A percentile compares a stretch with the other conserved stretches of the same genome.
Evolutionary conservation across 108 stramenopile genomes (phyloP).

Genomic region (Nannochloropsis oceanica): DNA sequence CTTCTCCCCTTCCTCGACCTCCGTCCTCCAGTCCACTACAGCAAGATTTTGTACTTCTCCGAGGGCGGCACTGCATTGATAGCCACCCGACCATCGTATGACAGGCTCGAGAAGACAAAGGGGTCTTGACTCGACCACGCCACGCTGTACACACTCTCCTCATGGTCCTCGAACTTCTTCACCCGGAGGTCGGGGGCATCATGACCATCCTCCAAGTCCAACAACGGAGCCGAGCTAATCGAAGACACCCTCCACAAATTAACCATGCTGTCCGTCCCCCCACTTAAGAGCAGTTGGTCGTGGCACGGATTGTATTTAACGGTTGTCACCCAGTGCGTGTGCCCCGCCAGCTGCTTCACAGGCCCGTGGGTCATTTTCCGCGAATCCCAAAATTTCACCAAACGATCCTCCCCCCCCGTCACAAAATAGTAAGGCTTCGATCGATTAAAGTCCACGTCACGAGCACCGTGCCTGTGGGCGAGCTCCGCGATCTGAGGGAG

Average conservation of each 20-base stretch:
- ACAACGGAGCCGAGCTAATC: constrained; percentile 78
- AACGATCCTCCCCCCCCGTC: constrained; percentile 73
- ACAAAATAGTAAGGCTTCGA: constrained; percentile 67
- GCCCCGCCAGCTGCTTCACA: constrained; percentile 52
- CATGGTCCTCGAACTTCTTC: constrained; percentile 56
- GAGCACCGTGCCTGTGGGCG: constrained; percentile 19
- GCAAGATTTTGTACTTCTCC: constrained; percentile 97
- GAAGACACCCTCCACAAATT: constrained; percentile 85
- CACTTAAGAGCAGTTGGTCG: constrained; percentile 86
- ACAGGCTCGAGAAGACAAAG: constrained; percentile 75
- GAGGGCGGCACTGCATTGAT: constrained; percentile 87
- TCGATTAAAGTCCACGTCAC: constrained; percentile 75
- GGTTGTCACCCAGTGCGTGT: constrained; percentile 60
- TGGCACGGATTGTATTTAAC: constrained; percentile 90
- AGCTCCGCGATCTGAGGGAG: background rate
- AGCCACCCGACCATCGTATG: constrained; percentile 73
- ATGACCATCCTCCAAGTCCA: constrained; percentile 35
- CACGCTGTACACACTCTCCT: constrained; percentile 58
- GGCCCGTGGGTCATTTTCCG: constrained; percentile 23
- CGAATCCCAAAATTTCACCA: constrained; percentile 88
- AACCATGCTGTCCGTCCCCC: constrained; percentile 72
- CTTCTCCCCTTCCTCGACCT: background rate
- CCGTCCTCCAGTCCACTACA: constrained; percentile 41
- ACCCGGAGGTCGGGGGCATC: constrained; percentile 61
- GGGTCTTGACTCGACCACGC: constrained; percentile 87